These are phyloP conservation scores for Peltaster fructicola DNA, from an alignment of 2,329 filamentous ascomycete genomes.

Conservation along the genomic window DNA sequence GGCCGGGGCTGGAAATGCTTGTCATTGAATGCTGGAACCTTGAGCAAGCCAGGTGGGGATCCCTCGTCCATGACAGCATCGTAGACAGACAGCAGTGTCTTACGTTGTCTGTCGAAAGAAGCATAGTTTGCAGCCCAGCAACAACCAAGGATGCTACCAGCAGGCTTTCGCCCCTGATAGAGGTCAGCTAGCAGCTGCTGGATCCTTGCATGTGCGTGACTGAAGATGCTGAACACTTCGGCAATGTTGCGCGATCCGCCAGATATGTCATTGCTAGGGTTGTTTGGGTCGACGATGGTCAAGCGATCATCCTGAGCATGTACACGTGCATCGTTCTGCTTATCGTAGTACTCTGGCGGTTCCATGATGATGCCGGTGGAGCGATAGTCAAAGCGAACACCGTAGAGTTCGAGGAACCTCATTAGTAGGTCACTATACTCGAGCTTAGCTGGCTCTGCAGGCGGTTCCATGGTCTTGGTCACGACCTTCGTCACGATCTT, in stretches of 20 bases:
- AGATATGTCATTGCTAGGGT: constrained; percentile 69
- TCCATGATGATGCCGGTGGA: constrained; percentile 57
- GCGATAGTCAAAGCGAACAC: constrained; percentile 57
- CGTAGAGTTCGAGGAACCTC: constrained; percentile 80
- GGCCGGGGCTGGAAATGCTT: too few relatives aligned
- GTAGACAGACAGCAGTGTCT: constrained; percentile 36
- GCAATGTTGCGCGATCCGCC: constrained; percentile 60
- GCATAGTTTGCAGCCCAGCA: constrained; percentile 66
- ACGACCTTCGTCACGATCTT: constrained; percentile 49
- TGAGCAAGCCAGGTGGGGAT: too few relatives aligned
- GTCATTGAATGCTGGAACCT: too few relatives aligned
- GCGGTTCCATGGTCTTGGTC: constrained; percentile 37
- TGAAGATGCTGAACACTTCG: constrained; percentile 53
- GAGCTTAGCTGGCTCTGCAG: constrained; percentile 39
- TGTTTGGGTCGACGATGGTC: constrained; percentile 85
- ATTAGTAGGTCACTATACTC: constrained; percentile 69
- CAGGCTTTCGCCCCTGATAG: constrained; percentile 12
- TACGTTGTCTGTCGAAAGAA: constrained; percentile 52
- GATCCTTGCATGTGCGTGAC: constrained; percentile 41
- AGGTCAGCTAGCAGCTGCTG: constrained; percentile 22
- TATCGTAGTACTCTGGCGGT: constrained; percentile 56
- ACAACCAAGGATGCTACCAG: constrained; percentile 46
- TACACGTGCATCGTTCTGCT: constrained; percentile 31
- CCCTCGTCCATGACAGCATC: too few relatives aligned
- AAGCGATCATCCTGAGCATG: constrained; percentile 46